These are phyloP conservation scores for Candida gorgasii DNA, from an alignment of 805 yeast species.

Conservation along the genomic window DNA sequence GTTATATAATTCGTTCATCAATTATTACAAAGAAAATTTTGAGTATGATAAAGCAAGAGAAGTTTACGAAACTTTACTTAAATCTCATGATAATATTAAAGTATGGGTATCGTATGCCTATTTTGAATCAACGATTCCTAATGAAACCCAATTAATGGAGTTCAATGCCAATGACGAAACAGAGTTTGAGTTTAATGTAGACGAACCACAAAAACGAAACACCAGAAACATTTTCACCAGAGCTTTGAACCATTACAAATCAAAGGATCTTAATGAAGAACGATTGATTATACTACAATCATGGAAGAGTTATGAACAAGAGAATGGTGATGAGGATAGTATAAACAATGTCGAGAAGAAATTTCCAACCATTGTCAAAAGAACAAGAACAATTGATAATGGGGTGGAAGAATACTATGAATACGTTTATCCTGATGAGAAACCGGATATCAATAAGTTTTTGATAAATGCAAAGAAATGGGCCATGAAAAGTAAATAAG, in stretches of 20 bases:
- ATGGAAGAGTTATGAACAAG: slow-evolving; percentile 61
- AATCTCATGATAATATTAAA: slow-evolving; percentile 25
- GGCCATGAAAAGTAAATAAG: slow-evolving; percentile 16
- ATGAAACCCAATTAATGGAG: slow-evolving; percentile 47
- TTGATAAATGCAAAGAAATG: slow-evolving; percentile 45
- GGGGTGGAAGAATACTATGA: slow-evolving; percentile 56
- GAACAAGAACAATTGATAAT: slow-evolving; percentile 45
- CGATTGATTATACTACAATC: slow-evolving; percentile 60
- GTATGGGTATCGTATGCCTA: slow-evolving; percentile 67
- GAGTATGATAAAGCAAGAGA: slow-evolving; percentile 57
- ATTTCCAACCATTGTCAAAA: slow-evolving; percentile 55
- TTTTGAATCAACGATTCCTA: slow-evolving; percentile 69
- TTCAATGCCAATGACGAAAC: slow-evolving; percentile 43
- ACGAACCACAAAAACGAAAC: slow-evolving; percentile 49
- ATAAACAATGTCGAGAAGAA: slow-evolving; percentile 39
- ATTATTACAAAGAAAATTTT: slow-evolving; percentile 60
- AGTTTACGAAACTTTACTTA: slow-evolving; percentile 41
- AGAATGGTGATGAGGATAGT: slow-evolving; percentile 53
- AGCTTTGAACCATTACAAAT: slow-evolving; percentile 50
- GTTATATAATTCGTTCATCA: slow-evolving; percentile 43
- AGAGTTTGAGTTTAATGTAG: slow-evolving; percentile 53
- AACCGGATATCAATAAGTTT: slow-evolving; percentile 35
- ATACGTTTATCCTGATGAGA: slow-evolving; percentile 69
- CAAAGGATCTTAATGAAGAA: slow-evolving; percentile 28
- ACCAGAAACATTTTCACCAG: slow-evolving; percentile 58